These are phyloP conservation scores for Rhazya stricta DNA, from an alignment of 257 asterid genomes.

Conservation along the genomic window DNA sequence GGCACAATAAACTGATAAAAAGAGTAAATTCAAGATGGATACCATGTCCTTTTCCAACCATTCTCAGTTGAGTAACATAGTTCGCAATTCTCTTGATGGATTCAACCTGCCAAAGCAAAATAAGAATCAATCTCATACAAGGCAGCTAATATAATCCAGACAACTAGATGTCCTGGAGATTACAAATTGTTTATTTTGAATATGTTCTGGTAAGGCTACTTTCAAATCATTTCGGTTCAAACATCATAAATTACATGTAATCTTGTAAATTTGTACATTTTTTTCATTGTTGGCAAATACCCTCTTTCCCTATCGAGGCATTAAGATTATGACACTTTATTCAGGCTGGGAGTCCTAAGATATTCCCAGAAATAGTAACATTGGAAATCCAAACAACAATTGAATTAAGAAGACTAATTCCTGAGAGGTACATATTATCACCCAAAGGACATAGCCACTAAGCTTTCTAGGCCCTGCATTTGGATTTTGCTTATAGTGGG, in stretches of 20 bases:
- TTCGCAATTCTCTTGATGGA: constrained; percentile 66
- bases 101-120: constrained; percentile 42
- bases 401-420: background rate
- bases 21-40: constrained; percentile 10
- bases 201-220: background rate
- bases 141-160: background rate
- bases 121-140: background rate
- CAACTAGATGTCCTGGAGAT: background rate
- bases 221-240: background rate
- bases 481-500: background rate
- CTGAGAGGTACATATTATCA: background rate
- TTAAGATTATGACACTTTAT: background rate
- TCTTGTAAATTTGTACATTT: background rate
- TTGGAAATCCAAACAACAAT: background rate
- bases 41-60: constrained; percentile 94
- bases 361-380: background rate
- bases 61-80: constrained; percentile 71
- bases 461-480: background rate
- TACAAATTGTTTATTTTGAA: too few relatives aligned
- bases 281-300: background rate
- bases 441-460: background rate
- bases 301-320: background rate
- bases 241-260: background rate
- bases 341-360: background rate
- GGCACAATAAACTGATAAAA: too few relatives aligned